Evolutionary conservation across 1,284 basidiomycete species (phyloP).

Genomic region (Ceratobasidium sp.): DNA sequence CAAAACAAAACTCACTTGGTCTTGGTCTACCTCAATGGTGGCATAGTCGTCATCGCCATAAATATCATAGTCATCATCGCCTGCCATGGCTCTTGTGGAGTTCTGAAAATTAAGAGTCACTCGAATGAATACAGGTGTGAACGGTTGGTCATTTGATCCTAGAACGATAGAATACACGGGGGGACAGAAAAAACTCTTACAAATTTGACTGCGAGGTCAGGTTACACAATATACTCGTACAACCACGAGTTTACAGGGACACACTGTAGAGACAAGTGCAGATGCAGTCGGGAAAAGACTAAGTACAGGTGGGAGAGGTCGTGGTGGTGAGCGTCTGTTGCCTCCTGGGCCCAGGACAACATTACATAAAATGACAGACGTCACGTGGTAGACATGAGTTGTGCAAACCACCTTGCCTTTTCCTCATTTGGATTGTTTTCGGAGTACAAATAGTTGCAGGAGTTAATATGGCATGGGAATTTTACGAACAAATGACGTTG

Average conservation of each 20-base stretch:
- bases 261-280: slow-evolving; percentile 24
- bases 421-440: too few relatives aligned
- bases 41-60: slow-evolving; percentile 41
- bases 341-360: neutral
- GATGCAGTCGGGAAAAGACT: neutral
- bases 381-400: too few relatives aligned
- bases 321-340: slow-evolving; percentile 20
- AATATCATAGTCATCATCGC: slow-evolving; percentile 42
- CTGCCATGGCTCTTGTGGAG: slow-evolving; percentile 34
- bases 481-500: slow-evolving; percentile 2
- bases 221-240: slow-evolving; percentile 38
- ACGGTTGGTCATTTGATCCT: slow-evolving; percentile 13
- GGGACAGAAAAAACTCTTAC: slow-evolving; percentile 37
- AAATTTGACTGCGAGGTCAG: slow-evolving; percentile 36
- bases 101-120: slow-evolving; percentile 30
- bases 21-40: slow-evolving; percentile 17
- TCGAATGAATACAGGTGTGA: slow-evolving; percentile 12
- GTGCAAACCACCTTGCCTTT: too few relatives aligned
- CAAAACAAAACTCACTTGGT: slow-evolving; percentile 23
- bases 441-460: too few relatives aligned
- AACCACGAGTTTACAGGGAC: slow-evolving; percentile 38
- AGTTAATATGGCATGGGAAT: too few relatives aligned
- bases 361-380: too few relatives aligned
- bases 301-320: slow-evolving; percentile 18
- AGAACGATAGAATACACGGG: slow-evolving; percentile 10